Evolutionary conservation across 768 basidiomycete species (phyloP), one percentile per base, ranked within the genome.

Genomic region (Tylopilus balloui): DNA sequence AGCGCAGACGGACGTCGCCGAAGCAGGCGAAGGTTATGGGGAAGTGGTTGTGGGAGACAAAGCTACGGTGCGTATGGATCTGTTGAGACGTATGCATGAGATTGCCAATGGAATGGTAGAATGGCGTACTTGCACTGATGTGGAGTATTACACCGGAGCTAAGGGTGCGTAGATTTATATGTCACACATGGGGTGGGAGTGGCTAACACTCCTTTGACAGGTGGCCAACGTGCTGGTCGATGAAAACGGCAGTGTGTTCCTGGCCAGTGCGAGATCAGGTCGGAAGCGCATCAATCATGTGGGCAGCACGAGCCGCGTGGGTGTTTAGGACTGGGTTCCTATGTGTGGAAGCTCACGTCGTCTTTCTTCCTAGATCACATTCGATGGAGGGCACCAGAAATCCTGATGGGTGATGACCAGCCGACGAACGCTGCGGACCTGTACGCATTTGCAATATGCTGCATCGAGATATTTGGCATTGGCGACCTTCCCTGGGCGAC

Each of bases 261-360:
- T 63, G 88, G 87, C 0, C 85, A 91, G 64, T 85, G 80, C 56
- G 83, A 87, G 65, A 81, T 91, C 72, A 87, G 83, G 68, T 78
- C 75, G 14, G 86, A 91, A 62, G 81, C 78, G 4, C 81, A 74
- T 55, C 73, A 78, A 27, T 70, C 86, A 3, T 84, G 79, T 47
- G 80, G 80, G 10, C 69, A 70, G 20, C 61, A 72, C 3, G 69
- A 69, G 28, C 71, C 73, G 50, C 71, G 81, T 83, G 55, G 42
- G 59, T 52, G 4, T 1, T 24, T 9, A 3, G 6, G 3, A 14
- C 1, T 10, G 10, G 10, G 9, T 24, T 17, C 36, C 6, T 21
- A 17, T 17, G 34, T 34, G 7, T 31, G 28, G 6, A 35, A 31
- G 29, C 40, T 57, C 28, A 28, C 1, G 14, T 40, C 0, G 5